phyloP scores from a whole-genome alignment of 2,329 filamentous ascomycete species.

The Trichoderma sp. region DNA sequence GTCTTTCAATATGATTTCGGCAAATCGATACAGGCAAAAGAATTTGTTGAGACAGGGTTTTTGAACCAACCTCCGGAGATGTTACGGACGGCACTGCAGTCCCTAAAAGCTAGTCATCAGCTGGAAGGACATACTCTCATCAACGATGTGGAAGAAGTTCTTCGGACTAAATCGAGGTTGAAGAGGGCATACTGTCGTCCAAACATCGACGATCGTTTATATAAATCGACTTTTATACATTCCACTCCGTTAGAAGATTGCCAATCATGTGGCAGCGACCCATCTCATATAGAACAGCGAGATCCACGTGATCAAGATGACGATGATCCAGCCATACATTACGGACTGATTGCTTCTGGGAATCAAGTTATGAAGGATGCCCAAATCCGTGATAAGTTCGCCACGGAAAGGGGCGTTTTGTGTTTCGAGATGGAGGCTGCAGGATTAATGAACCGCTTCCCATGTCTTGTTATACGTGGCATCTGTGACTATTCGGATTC shows the following conservation, averaged over 20 bases:
- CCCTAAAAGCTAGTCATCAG: accelerated
- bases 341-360: background rate
- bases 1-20: background rate
- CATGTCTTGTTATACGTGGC: background rate
- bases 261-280: background rate
- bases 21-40: background rate
- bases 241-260: background rate
- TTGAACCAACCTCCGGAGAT: background rate
- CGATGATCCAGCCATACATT: background rate
- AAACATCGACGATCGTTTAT: background rate
- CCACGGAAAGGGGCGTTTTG: background rate
- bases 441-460: background rate
- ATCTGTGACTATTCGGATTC: background rate
- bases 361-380: background rate
- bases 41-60: background rate
- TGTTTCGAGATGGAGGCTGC: background rate
- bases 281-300: background rate
- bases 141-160: background rate
- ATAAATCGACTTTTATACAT: background rate
- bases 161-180: accelerated
- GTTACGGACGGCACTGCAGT: background rate
- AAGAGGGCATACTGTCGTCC: background rate
- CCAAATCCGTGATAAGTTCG: background rate
- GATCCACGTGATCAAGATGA: background rate
- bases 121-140: background rate